Evolutionary conservation across 345 rosid genomes (phyloP).

Genomic region (Aethionema arabicum): DNA sequence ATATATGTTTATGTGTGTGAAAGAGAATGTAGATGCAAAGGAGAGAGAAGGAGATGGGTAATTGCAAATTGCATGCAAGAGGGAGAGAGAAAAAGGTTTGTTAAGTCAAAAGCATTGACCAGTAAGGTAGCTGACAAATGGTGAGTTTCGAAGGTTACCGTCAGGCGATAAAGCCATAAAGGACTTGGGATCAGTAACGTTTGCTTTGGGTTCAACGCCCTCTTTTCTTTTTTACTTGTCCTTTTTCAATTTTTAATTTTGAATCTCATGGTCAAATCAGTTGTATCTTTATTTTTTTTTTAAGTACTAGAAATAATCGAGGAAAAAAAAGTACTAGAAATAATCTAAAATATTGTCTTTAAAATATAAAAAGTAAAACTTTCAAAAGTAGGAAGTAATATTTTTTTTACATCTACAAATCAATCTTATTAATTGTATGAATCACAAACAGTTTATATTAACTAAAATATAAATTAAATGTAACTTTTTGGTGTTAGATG

Average conservation of each 20-base stretch:
- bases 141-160: constrained; percentile 22
- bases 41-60: constrained; percentile 10
- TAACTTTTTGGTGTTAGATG: too few species aligned
- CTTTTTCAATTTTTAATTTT: background rate
- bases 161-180: background rate
- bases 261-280: constrained; percentile 25
- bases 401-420: too few species aligned
- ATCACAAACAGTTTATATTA: too few species aligned
- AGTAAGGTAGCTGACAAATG: constrained; percentile 34
- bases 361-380: too few species aligned
- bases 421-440: too few species aligned
- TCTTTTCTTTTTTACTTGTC: constrained; percentile 28
- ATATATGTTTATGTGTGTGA: background rate
- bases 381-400: too few species aligned
- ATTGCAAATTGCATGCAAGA: constrained; percentile 35
- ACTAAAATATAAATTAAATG: too few species aligned
- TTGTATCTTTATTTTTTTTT: background rate
- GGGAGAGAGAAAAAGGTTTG: constrained; percentile 7
- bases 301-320: too few species aligned
- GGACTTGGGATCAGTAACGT: constrained; percentile 39
- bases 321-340: too few species aligned
- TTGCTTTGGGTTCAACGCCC: constrained; percentile 39
- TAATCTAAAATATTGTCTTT: too few species aligned
- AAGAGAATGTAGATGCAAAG: constrained; percentile 5
- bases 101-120: constrained; percentile 36